Base-by-base conservation (phyloP, 768 basidiomycete species). In the Cubamyces sp. region DNA sequence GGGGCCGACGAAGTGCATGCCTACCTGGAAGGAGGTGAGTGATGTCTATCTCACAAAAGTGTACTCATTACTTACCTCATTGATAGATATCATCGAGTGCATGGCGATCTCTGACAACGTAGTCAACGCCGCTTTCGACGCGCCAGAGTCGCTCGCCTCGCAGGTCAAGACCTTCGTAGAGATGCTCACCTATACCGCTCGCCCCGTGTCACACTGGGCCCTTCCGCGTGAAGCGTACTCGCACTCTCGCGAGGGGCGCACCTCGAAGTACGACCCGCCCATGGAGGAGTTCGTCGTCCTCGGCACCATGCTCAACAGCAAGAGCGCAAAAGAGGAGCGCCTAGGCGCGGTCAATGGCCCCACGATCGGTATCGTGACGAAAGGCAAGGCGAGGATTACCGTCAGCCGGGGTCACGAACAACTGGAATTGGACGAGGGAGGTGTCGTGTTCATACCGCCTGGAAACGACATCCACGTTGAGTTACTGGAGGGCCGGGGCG, bases 81-180 rank as follows among this genome's bases (percentile, higher is more conserved):
- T 28, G 16, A 11, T 61, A 83, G 84, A 86, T 65, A 85, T 85
- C 72, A 82, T 86, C 74, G 84, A 85, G 67, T 84, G 82, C 71
- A 85, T 84, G 83, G 82, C 82, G 0, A 77, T 78, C 3, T 81
- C 80, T 0, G 84, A 85, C 75, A 85, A 85, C 70, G 84, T 85
- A 64, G 79, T 86, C 50, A 81, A 84, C 56, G 81, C 82, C 19
- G 84, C 83, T 18, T 78, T 85, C 53, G 63, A 64, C 42, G 47
- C 66, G 14, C 68, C 69, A 3, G 60, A 41, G 5, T 50, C 63
- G 53, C 60, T 65, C 34, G 52, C 54, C 41, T 37, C 50, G 21
- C 64, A 72, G 30, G 39, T 69, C 26, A 43, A 48, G 11, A 68
- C 64, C 26, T 73, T 73, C 63, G 45, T 66, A 52, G 37, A 57